Evolutionary conservation across 352 stramenopile species (phyloP).

Genomic region (Pythium grandisporangium): DNA sequence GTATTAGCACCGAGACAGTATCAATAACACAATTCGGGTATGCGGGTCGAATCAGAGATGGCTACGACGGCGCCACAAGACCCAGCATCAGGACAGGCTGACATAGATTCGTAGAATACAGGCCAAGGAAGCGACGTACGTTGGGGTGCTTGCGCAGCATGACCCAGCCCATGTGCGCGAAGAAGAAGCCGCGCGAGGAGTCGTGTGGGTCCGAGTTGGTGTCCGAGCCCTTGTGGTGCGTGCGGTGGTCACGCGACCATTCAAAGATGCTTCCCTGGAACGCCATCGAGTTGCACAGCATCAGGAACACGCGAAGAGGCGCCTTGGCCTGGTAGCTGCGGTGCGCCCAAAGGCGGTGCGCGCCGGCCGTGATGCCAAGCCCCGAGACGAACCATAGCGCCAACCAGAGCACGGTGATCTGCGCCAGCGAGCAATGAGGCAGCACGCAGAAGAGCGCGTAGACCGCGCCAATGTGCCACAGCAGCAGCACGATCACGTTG

Average conservation of each 20-base stretch:
- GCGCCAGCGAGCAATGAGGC: constrained; percentile 23
- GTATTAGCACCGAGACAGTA: too few species aligned
- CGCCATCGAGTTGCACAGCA: constrained; percentile 98
- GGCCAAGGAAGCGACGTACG: constrained; percentile 13
- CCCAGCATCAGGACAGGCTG: too few species aligned
- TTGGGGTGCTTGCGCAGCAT: constrained; percentile 97
- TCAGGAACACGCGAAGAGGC: constrained; percentile 90
- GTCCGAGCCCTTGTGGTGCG: constrained; percentile 99
- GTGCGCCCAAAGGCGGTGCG: constrained; percentile 96
- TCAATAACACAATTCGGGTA: too few species aligned
- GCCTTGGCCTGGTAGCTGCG: constrained; percentile 92
- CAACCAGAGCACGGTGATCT: constrained; percentile 57
- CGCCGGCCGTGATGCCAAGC: constrained; percentile 96
- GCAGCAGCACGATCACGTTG: constrained; percentile 54
- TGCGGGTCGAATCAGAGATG: not conserved
- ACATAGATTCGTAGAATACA: not conserved
- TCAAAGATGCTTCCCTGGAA: constrained; percentile 96
- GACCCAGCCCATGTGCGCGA: constrained; percentile 98
- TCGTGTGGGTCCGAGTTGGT: constrained; percentile 94
- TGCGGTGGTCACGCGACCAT: constrained; percentile 98
- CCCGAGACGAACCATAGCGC: constrained; percentile 71
- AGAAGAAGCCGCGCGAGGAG: constrained; percentile 97
- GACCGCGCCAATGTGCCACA: constrained; percentile 68
- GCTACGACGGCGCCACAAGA: not conserved
- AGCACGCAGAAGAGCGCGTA: constrained; percentile 63